Conservation (phyloP, 345 rosid genomes). For the Linum lewisii region DNA sequence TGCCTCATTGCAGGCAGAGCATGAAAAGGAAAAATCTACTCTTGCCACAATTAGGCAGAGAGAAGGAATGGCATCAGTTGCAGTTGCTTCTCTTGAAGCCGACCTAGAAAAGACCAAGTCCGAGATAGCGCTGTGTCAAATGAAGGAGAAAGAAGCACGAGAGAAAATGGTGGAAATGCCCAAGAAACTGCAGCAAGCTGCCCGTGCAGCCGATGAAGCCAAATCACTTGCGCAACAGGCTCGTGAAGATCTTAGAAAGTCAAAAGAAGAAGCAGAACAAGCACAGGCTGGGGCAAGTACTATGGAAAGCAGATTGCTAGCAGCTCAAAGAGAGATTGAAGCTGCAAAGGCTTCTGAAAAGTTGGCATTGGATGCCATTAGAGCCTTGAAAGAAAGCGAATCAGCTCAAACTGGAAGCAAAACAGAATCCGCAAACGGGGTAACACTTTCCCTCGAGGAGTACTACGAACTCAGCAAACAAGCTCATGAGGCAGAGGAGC, state of each 20-base stretch:
- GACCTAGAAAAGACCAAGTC: constrained; percentile 58
- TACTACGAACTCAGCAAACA: constrained; percentile 76
- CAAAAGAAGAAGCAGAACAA: constrained; percentile 70
- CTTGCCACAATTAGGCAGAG: constrained; percentile 55
- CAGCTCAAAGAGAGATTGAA: constrained; percentile 74
- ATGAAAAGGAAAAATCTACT: constrained; percentile 52
- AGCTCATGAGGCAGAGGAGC: constrained; percentile 77
- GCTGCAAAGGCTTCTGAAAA: constrained; percentile 83
- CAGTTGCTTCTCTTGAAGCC: constrained; percentile 67
- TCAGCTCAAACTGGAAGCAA: constrained; percentile 25
- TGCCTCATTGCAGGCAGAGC: constrained; percentile 47
- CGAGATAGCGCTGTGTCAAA: constrained; percentile 44
- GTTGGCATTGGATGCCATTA: constrained; percentile 73
- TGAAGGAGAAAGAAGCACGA: constrained; percentile 55
- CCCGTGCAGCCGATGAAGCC: constrained; percentile 73
- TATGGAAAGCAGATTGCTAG: constrained; percentile 58
- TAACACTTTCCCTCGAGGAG: constrained; percentile 72
- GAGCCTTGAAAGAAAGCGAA: constrained; percentile 81
- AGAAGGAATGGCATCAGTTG: constrained; percentile 78
- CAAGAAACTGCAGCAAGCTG: constrained; percentile 61
- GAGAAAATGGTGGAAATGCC: constrained; percentile 60
- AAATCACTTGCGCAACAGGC: constrained; percentile 52
- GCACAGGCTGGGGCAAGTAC: constrained; percentile 73
- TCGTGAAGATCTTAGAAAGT: constrained; percentile 61
- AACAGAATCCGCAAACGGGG: constrained; percentile 40